Conservation (phyloP, 2,329 filamentous ascomycete species). For the Pseudogymnoascus sp. region DNA sequence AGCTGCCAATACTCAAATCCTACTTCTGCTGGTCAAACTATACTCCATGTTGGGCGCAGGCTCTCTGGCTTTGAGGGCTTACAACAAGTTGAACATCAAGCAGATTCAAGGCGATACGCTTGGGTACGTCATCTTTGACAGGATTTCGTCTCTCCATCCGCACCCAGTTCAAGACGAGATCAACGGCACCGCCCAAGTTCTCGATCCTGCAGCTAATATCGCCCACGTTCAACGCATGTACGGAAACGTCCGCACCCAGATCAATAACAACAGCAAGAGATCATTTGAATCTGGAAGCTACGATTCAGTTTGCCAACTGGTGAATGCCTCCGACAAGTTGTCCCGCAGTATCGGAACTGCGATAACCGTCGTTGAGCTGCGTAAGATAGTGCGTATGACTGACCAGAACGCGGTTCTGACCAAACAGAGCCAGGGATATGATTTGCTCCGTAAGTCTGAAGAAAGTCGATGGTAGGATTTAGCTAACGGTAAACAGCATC, state of each 20-base stretch:
- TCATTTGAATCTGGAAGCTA: conserved; percentile 27
- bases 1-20: conserved; percentile 32
- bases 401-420: conserved; percentile 14
- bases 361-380: conserved; percentile 23
- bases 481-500: background rate
- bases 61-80: conserved; percentile 30
- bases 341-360: conserved; percentile 18
- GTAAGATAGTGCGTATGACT: conserved; percentile 22
- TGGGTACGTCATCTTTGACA: conserved; percentile 30
- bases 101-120: conserved; percentile 34
- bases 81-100: conserved; percentile 31
- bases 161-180: conserved; percentile 17
- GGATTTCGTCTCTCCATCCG: conserved; percentile 32
- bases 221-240: conserved; percentile 24
- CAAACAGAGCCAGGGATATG: conserved; percentile 16
- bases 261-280: conserved; percentile 24
- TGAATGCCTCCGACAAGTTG: conserved; percentile 23
- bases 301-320: conserved; percentile 26
- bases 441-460: conserved; percentile 23
- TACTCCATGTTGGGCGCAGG: conserved; percentile 31
- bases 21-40: conserved; percentile 30
- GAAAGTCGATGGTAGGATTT: conserved; percentile 2
- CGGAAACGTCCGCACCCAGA: conserved; percentile 17
- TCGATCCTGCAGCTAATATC: conserved; percentile 20
- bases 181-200: conserved; percentile 13